Percentiles rank a stretch among this genome's conserved stretches.
Conservation (phyloP, 495 filamentous ascomycete genomes). For the Pyrenopolyporus hunteri region DNA sequence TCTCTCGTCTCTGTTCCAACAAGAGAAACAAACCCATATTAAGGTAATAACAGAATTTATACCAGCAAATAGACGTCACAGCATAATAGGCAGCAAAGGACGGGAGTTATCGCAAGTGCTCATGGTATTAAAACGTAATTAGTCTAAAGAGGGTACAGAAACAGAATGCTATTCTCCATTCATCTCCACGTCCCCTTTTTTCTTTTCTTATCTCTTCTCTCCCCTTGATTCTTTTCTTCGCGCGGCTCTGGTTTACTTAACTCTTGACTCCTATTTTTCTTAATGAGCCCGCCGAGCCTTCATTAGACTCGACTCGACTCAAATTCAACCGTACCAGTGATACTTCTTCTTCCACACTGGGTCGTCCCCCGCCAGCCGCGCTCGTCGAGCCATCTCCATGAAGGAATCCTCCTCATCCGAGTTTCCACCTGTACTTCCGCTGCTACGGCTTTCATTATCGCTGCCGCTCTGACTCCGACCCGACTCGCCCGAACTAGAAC, state of each 20-base stretch:
- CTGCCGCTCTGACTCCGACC: too few relatives aligned
- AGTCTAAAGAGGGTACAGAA: slow-evolving; percentile 26
- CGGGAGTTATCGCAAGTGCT: slow-evolving; percentile 28
- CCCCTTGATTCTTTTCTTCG: background rate
- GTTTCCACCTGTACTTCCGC: background rate
- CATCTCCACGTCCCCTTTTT: background rate
- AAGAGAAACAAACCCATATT: too few relatives aligned
- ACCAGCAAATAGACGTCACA: too few relatives aligned
- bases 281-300: background rate
- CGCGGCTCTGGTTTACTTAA: too few relatives aligned
- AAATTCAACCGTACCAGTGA: slow-evolving; percentile 42
- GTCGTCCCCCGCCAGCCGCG: slow-evolving; percentile 42
- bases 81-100: background rate
- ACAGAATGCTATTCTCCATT: slow-evolving; percentile 5
- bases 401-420: slow-evolving; percentile 48
- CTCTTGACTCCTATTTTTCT: too few relatives aligned
- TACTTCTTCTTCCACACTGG: slow-evolving; percentile 52
- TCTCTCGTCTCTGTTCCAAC: too few relatives aligned
- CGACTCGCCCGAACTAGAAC: too few relatives aligned
- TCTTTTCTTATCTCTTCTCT: slow-evolving; percentile 3
- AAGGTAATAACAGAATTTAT: too few relatives aligned
- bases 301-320: background rate
- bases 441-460: background rate
- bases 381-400: slow-evolving; percentile 45
- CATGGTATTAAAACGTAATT: slow-evolving; percentile 28